These are phyloP conservation scores for Knoxia roxburghii DNA, from an alignment of 257 asterid genomes.

Conservation along the genomic window DNA sequence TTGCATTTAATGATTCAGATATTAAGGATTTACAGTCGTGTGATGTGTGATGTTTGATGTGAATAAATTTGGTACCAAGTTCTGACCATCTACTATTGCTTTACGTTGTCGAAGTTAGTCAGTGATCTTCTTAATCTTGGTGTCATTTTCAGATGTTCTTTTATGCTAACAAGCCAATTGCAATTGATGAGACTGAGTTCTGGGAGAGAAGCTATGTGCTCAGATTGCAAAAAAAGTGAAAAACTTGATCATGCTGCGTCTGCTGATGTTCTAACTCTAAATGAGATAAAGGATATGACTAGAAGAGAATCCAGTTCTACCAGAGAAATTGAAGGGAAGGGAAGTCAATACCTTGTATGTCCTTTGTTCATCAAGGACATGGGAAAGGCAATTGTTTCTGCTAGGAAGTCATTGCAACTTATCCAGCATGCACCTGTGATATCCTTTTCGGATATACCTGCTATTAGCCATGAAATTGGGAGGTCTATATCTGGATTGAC, in stretches of 20 bases:
- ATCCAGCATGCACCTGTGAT: slow-evolving; percentile 67
- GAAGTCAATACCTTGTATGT: slow-evolving; percentile 47
- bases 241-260: slow-evolving; percentile 30
- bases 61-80: background rate
- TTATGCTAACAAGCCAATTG: slow-evolving; percentile 58
- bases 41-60: background rate
- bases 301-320: slow-evolving; percentile 43
- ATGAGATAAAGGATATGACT: slow-evolving; percentile 32
- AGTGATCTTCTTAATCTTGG: background rate
- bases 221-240: slow-evolving; percentile 40
- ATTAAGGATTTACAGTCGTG: background rate
- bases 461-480: slow-evolving; percentile 27
- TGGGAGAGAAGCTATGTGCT: slow-evolving; percentile 94
- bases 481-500: slow-evolving; percentile 58
- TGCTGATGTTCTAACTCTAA: slow-evolving; percentile 30
- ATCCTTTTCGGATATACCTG: slow-evolving; percentile 37
- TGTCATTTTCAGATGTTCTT: slow-evolving; percentile 71
- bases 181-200: slow-evolving; percentile 83
- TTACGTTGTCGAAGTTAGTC: background rate
- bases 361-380: slow-evolving; percentile 72
- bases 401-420: slow-evolving; percentile 95
- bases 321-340: slow-evolving; percentile 44
- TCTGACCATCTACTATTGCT: background rate
- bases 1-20: background rate
- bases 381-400: slow-evolving; percentile 80